Base-by-base conservation (phyloP, 2,329 filamentous ascomycete genomes). In the Diaporthe humulicola region DNA sequence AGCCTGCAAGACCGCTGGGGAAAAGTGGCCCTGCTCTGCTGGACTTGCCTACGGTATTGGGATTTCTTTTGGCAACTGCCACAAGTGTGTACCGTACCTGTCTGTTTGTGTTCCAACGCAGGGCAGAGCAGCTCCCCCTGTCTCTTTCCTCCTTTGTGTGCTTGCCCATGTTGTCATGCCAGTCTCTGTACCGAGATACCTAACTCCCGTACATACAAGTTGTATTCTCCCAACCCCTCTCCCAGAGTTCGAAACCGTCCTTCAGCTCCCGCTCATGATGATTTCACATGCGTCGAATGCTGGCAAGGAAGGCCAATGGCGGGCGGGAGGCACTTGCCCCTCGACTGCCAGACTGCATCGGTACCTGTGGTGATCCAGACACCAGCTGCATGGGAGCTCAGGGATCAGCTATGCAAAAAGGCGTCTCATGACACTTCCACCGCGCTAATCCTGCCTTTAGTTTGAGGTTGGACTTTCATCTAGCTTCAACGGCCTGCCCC, bases 371-470 rank as follows among this genome's bases (percentile, higher is more conserved):
- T 28, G 45, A 48, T 42, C 64, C 60, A 71, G 30, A 58, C 67
- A 70, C 66, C 38, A 71, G 67, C 54, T 74, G 69, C 54, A 74
- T 56, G 60, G 57, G 57, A 74, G 74, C 73, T 76, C 74, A 76
- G 69, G 74, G 74, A 76, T 76, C 54, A 74, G 74, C 74, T 75
- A 70, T 72, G 61, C 67, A 56, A 74, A 76, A 67, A 52, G n/a
- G 71, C 60, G 67, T 74, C 74, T 69, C 72, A 73, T 74, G 74
- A 76, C 74, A 70, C 61, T 70, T 54, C 54, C 69, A 42, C 54
- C 60, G 54, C 73, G 74, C 73, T 76, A 74, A 57, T 45, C 72
- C 71, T 74, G 73, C 60, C 74, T 74, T 70, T 74, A 76, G 72
- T 71, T 64, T 71, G 72, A 74, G 67, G 58, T 67, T 69, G 74